Base-by-base conservation (phyloP, 2,329 filamentous ascomycete species). In the Bipolaris victoriae region DNA sequence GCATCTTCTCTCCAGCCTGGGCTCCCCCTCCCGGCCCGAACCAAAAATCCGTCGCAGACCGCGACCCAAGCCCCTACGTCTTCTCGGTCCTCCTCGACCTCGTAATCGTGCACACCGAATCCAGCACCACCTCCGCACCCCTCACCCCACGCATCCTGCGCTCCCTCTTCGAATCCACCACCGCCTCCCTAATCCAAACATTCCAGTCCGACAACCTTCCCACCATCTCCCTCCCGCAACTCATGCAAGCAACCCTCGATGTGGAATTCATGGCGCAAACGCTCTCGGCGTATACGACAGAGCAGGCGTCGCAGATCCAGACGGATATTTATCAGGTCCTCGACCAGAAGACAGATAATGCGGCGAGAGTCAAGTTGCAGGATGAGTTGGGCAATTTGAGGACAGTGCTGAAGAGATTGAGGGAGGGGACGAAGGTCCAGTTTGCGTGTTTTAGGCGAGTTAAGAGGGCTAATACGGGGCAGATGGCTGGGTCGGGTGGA, bases 251-350 rank as follows among this genome's bases (percentile, higher is more conserved):
- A 1, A 99, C 95, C 0, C 86, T 99, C 1, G 95, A 99, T 71
- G 93, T 97, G 1, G 95, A 99, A 77, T 98, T 99, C 72, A 88
- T 98, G 55, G 91, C 93, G 0, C 95, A 99, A 80, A 97, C 94
- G 5, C 84, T 99, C 33, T 90, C 86, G 59, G 89, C 93, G 66
- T 99, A 96, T 76, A 95, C 91, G 0, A 95, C 91, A 0, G 90
- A 96, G 55, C 84, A 87, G 49, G 91, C 92, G 3, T 88, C 87
- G 7, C 87, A 93, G 72, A 83, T 91, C 13, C 95, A 98, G 79
- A 90, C 90, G 66, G 87, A 93, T 74, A 94, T 99, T 46, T 99
- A 98, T 77, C 86, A 95, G 63, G 92, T 95, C 73, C 81, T 99
- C 15, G 95, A 99, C 74, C 85, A 87, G 58, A 88, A 92, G 48